Evolutionary conservation across 2,329 filamentous ascomycete genomes (phyloP), one percentile per base, ranked within the genome.

Genomic region (Fusarium metavorans): DNA sequence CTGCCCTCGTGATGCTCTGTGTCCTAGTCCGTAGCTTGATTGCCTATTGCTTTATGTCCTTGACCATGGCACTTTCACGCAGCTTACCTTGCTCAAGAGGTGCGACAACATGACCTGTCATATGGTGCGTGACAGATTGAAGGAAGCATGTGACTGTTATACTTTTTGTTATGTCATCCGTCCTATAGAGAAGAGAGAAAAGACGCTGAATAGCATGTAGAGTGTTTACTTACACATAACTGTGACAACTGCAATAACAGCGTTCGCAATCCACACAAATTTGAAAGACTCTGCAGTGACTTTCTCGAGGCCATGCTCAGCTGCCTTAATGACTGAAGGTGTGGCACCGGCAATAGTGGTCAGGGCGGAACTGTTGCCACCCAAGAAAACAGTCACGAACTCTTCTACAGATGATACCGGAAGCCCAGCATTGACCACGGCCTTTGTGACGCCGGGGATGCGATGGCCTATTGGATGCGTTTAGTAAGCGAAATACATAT

Each of bases 191-290:
- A 25, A 45, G 30, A 30, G 30, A 45, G 43, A n/a, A 8, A 8
- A 25, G 7, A 14, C 20, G 11, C 20, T 4, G 43, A 45, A 18
- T 18, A 32, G 18, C 11, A 30, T 39, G 35, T 4, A 9, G 18
- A 20, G 34, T 30, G 30, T 30, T n/a, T 23, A 58, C 54, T 58
- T 58, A 58, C 54, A 16, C 6, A 39, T 23, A 52, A 32, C 27
- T 27, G 60, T 39, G 13, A 39, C n/a, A n/a, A 54, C 23, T 7
- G 43, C 60, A 37, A 63, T 63, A 8, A 39, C 45, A 37, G 45
- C 43, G 39, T 63, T 63, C 9, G 43, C 60, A 30, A 63, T 52
- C 60, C 60, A 54, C 30, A 63, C 60, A 54, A 52, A 63, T 23
- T 39, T 35, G 48, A 63, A 63, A 20, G 60, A 52, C 35, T 39